A percentile compares a stretch with the other conserved stretches of the same genome.
Evolutionary conservation across 495 filamentous ascomycete genomes (phyloP).

Genomic region (Trypethelium eluteriae): DNA sequence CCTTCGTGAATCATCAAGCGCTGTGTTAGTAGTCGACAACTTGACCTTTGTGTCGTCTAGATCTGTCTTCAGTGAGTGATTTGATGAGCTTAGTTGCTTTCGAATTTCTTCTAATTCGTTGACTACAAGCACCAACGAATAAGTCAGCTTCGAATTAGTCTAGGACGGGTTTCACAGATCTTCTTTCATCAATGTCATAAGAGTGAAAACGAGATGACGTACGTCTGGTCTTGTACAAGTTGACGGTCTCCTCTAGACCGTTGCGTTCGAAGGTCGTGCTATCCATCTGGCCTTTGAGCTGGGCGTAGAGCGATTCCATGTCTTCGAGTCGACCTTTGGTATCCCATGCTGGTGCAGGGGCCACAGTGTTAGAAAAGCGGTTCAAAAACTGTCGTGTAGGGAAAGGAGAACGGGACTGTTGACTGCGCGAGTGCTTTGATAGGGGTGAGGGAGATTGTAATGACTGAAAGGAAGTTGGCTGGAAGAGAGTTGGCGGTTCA

Average conservation of each 20-base stretch:
- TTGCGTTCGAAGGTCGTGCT: slow-evolving; percentile 53
- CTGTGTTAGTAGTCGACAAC: slow-evolving; percentile 36
- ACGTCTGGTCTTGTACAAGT: slow-evolving; percentile 67
- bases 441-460: background rate
- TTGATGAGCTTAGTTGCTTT: slow-evolving; percentile 49
- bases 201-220: slow-evolving; percentile 29
- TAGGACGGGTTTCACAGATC: background rate
- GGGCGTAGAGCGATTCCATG: slow-evolving; percentile 55
- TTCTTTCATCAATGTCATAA: slow-evolving; percentile 5
- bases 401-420: slow-evolving; percentile 3
- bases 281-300: slow-evolving; percentile 55
- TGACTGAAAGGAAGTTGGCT: background rate
- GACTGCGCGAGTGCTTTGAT: background rate
- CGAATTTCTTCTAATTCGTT: slow-evolving; percentile 56
- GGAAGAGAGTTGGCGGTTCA: slow-evolving; percentile 9
- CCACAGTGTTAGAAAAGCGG: slow-evolving; percentile 14
- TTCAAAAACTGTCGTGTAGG: slow-evolving; percentile 12
- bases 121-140: slow-evolving; percentile 44
- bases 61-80: slow-evolving; percentile 50
- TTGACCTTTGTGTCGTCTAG: slow-evolving; percentile 50
- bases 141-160: slow-evolving; percentile 13
- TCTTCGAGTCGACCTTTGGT: slow-evolving; percentile 56
- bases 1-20: slow-evolving; percentile 45
- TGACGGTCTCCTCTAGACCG: slow-evolving; percentile 59
- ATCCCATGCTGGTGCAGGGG: slow-evolving; percentile 55